These are phyloP conservation scores for Gossypium gossypioides DNA, from an alignment of 441 rosid genomes.

Conservation along the genomic window DNA sequence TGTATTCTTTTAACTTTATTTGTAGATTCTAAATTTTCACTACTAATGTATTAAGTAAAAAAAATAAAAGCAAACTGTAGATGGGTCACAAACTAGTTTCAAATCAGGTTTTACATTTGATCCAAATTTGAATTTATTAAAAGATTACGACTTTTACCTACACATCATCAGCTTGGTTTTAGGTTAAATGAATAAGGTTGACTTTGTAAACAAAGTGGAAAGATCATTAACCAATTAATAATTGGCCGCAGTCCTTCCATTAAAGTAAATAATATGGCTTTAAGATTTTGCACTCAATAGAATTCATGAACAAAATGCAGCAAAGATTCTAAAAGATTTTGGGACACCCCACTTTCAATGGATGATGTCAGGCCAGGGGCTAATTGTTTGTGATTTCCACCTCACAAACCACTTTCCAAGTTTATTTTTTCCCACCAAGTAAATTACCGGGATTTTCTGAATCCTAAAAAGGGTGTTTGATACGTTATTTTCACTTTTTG, in stretches of 20 bases:
- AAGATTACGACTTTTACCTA: too few species aligned
- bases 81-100: too few species aligned
- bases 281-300: constrained; percentile 7
- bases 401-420: neutral
- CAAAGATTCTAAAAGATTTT: constrained; percentile 1
- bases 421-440: neutral
- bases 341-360: constrained; percentile 1
- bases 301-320: neutral
- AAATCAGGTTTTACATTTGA: too few species aligned
- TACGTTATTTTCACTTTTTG: neutral
- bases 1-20: too few species aligned
- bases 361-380: constrained; percentile 2
- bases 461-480: neutral
- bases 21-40: too few species aligned
- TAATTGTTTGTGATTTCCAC: constrained; percentile 10
- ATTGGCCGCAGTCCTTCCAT: neutral
- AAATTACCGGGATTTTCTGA: neutral
- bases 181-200: neutral
- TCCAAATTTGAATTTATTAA: too few species aligned
- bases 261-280: neutral
- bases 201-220: neutral
- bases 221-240: neutral
- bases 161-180: neutral
- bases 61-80: too few species aligned
- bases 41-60: too few species aligned